Percentiles rank a stretch among this genome's conserved stretches.
Conservation (phyloP, 352 stramenopile species). For the Phytophthora litchii region DNA sequence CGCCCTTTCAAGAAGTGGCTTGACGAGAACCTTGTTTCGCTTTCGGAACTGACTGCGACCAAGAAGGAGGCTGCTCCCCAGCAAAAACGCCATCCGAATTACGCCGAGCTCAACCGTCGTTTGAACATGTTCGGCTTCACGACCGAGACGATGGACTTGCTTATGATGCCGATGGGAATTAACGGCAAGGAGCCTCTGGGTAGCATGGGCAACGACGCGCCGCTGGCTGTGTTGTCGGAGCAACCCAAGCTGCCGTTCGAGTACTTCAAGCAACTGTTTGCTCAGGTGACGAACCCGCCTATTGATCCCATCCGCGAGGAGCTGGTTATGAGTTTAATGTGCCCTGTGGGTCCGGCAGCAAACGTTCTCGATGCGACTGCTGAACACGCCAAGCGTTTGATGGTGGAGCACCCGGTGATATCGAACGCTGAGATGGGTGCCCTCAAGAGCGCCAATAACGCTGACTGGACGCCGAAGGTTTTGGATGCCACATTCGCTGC, state of each 20-base stretch:
- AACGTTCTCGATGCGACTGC: conserved; percentile 91
- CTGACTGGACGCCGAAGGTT: conserved; percentile 61
- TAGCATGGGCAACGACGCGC: conserved; percentile 96
- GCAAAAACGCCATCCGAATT: conserved; percentile 46
- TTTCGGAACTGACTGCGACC: conserved; percentile 69
- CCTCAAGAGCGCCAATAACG: conserved; percentile 81
- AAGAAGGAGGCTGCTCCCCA: conserved; percentile 26
- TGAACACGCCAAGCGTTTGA: conserved; percentile 80
- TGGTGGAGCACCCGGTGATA: conserved; percentile 95
- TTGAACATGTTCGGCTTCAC: conserved; percentile 97
- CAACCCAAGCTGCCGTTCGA: conserved; percentile 95
- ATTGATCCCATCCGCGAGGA: conserved; percentile 98
- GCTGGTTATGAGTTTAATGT: conserved; percentile 97
- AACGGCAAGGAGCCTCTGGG: conserved; percentile 94
- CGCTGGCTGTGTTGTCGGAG: conserved; percentile 93
- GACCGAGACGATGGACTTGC: conserved; percentile 95
- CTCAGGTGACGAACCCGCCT: conserved; percentile 96
- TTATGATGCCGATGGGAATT: conserved; percentile 95
- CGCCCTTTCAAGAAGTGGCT: conserved; percentile 94
- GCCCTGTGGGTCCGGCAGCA: conserved; percentile 94
- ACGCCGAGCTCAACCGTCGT: conserved; percentile 82
- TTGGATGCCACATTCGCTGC: conserved; percentile 73
- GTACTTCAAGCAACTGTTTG: conserved; percentile 98
- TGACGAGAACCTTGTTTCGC: conserved; percentile 89
- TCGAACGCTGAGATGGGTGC: conserved; percentile 93